Percentiles rank a stretch among this genome's conserved stretches.
phyloP scores from a whole-genome alignment of 2,329 filamentous ascomycete species.

The Dendrostoma leiphaemia region DNA sequence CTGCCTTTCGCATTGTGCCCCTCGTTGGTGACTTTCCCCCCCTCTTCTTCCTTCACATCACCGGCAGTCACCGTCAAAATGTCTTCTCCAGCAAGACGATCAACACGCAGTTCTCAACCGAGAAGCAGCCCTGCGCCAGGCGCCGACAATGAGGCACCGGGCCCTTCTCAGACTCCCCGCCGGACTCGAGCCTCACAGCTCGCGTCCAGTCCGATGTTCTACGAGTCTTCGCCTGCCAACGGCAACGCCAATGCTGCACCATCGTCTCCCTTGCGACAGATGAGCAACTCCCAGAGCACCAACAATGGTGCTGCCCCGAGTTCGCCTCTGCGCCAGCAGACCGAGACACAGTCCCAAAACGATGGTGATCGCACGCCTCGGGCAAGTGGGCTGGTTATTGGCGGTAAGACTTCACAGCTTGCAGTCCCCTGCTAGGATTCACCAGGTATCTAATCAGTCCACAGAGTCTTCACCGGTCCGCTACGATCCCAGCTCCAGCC shows the following conservation, averaged over 20 bases:
- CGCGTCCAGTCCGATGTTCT: constrained; percentile 80
- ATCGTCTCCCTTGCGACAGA: constrained; percentile 56
- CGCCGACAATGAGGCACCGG: neutral
- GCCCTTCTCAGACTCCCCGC: constrained; percentile 26
- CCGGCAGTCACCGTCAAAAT: constrained; percentile 37
- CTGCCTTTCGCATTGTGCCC: neutral
- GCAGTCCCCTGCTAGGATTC: neutral
- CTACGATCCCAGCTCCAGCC: constrained; percentile 88
- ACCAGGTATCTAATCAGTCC: constrained; percentile 9
- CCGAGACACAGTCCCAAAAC: constrained; percentile 52
- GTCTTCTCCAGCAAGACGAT: constrained; percentile 61
- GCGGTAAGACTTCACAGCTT: constrained; percentile 51
- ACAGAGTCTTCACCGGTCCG: constrained; percentile 88
- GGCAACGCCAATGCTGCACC: constrained; percentile 33
- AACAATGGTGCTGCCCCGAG: constrained; percentile 43
- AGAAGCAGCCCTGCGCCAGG: constrained; percentile 31
- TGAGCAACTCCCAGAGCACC: constrained; percentile 56
- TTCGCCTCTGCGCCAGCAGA: constrained; percentile 59
- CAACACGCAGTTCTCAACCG: constrained; percentile 46
- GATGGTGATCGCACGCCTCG: constrained; percentile 69
- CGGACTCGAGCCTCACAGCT: constrained; percentile 47
- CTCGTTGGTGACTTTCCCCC: no score
- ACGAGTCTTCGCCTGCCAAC: constrained; percentile 49
- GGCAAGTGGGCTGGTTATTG: constrained; percentile 58
- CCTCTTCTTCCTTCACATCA: neutral